phyloP scores from a whole-genome alignment of 306 rosid species.

The cucumber (Cucumis sativus) region DNA sequence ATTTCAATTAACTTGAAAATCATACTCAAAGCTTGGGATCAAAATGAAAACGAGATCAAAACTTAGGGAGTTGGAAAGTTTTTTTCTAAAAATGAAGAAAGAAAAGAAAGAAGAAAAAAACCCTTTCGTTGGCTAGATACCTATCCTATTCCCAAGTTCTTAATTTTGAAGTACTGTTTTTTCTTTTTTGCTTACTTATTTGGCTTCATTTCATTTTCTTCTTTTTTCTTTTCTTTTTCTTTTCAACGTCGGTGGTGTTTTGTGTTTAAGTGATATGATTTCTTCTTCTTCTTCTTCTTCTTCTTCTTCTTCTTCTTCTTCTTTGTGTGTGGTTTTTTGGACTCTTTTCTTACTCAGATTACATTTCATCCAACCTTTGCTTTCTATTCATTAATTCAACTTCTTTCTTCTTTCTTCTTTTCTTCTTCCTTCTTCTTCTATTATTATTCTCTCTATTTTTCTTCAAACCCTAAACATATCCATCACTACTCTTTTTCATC shows the following conservation, averaged over 20 bases:
- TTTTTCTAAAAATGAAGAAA: not conserved
- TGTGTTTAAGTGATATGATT: not conserved
- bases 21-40: no score
- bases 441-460: not conserved
- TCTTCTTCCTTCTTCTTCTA: not conserved
- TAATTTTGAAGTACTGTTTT: not conserved
- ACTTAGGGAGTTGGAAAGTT: no score
- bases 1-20: no score
- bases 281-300: not conserved
- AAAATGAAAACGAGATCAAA: no score
- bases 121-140: not conserved
- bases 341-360: not conserved
- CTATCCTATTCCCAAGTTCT: not conserved
- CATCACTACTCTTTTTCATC: not conserved
- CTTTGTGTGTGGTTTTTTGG: not conserved
- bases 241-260: not conserved
- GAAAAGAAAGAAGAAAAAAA: not conserved
- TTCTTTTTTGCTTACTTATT: not conserved
- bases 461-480: constrained; percentile 2
- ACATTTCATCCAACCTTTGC: not conserved
- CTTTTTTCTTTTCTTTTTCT: not conserved
- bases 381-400: not conserved
- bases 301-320: no score
- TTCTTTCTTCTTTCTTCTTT: constrained; percentile 7
- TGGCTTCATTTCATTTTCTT: not conserved